A percentile compares a stretch with the other conserved stretches of the same genome.
Conservation (phyloP, 1,284 basidiomycete species). For the Cryptococcus hybrid region DNA sequence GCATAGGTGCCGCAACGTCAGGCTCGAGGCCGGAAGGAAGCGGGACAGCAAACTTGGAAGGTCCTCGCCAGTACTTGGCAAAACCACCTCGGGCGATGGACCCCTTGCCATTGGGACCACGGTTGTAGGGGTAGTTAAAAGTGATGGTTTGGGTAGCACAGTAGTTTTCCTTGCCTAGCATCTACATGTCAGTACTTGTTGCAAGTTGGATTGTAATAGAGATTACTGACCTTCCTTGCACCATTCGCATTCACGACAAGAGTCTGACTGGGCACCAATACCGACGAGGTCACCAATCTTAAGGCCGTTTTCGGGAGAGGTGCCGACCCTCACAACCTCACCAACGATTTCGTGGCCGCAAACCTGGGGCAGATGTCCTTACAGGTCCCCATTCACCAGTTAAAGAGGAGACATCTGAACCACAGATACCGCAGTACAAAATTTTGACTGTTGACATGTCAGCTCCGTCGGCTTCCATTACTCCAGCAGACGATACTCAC, state of each 20-base stretch:
- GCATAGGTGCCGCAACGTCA: slow-evolving; percentile 55
- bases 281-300: slow-evolving; percentile 53
- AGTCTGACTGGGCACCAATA: slow-evolving; percentile 54
- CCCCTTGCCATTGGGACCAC: slow-evolving; percentile 15
- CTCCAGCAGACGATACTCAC: slow-evolving; percentile 20
- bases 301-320: slow-evolving; percentile 50
- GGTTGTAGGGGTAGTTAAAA: slow-evolving; percentile 23
- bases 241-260: slow-evolving; percentile 47
- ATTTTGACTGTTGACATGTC: slow-evolving; percentile 16
- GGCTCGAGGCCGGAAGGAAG: slow-evolving; percentile 61
- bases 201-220: slow-evolving; percentile 47
- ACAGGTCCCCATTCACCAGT: slow-evolving; percentile 21
- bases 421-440: slow-evolving; percentile 40
- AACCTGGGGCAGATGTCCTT: slow-evolving; percentile 18
- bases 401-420: slow-evolving; percentile 23
- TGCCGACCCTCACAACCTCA: slow-evolving; percentile 46
- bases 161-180: slow-evolving; percentile 46
- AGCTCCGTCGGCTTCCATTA: neutral
- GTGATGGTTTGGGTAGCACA: slow-evolving; percentile 32
- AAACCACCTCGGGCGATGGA: slow-evolving; percentile 53
- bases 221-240: slow-evolving; percentile 50
- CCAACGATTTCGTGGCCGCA: slow-evolving; percentile 57
- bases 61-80: slow-evolving; percentile 52
- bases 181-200: slow-evolving; percentile 46
- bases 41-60: slow-evolving; percentile 63